Conservation (phyloP, 768 basidiomycete species). For the Exsudoporus frostii region DNA sequence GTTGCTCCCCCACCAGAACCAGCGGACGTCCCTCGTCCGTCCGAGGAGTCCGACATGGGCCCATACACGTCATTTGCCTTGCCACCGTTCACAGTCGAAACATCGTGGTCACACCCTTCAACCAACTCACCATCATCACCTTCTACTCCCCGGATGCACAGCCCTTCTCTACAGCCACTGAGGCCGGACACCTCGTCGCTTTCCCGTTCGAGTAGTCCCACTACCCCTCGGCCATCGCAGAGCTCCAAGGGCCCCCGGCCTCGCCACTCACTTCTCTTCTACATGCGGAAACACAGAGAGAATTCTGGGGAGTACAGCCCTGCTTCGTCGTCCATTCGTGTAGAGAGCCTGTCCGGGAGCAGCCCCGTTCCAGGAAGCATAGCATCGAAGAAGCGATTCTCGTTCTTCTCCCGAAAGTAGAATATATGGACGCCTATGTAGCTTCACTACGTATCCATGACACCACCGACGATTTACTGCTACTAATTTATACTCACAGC, state of each 20-base stretch:
- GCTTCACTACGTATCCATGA: conserved; percentile 17
- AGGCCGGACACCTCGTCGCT: conserved; percentile 30
- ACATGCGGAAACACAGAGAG: conserved; percentile 29
- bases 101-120: conserved; percentile 20
- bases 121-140: conserved; percentile 16
- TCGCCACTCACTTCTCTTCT: conserved; percentile 29
- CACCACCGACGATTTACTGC: conserved; percentile 11
- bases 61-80: conserved; percentile 32
- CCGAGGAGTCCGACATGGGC: conserved; percentile 34
- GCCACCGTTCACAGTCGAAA: conserved; percentile 23
- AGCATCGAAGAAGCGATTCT: conserved; percentile 26
- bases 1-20: conserved; percentile 25
- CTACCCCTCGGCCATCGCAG: conserved; percentile 25
- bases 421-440: conserved; percentile 11
- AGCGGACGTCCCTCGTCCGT: conserved; percentile 19
- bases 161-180: conserved; percentile 27
- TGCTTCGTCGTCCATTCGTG: conserved; percentile 19
- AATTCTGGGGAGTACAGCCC: conserved; percentile 21
- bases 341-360: conserved; percentile 15
- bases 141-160: conserved; percentile 22
- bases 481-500: conserved; percentile 9
- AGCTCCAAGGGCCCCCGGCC: conserved; percentile 26
- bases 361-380: conserved; percentile 2
- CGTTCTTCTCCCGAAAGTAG: conserved; percentile 33
- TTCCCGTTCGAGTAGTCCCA: conserved; percentile 31